Evolutionary conservation across 2,329 filamentous ascomycete species (phyloP).

Genomic region (Dryadomyces quercivorus): DNA sequence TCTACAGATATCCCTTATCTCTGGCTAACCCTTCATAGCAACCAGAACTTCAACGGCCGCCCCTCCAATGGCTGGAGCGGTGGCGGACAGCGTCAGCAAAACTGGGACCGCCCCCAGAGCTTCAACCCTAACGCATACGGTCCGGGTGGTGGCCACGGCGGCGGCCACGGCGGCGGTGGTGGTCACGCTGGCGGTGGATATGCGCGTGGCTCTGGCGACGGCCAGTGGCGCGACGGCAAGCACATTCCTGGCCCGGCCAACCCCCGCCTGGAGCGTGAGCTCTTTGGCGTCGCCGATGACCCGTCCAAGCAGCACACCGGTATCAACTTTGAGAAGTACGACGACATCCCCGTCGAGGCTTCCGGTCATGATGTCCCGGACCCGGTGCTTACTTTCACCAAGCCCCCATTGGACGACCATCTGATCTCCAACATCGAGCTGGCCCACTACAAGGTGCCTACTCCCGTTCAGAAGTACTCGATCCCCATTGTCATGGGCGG

Average conservation of each 20-base stretch:
- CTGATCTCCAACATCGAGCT: slow-evolving; percentile 86
- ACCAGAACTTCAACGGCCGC: slow-evolving; percentile 33
- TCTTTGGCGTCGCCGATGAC: slow-evolving; percentile 85
- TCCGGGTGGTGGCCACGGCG: slow-evolving; percentile 22
- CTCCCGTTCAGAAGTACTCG: slow-evolving; percentile 97
- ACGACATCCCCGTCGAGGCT: slow-evolving; percentile 97
- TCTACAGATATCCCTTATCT: too few relatives aligned
- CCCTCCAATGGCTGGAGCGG: slow-evolving; percentile 14
- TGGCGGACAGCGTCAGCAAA: slow-evolving; percentile 3
- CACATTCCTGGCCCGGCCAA: slow-evolving; percentile 85
- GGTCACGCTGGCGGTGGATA: slow-evolving; percentile 29
- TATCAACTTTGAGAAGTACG: slow-evolving; percentile 99
- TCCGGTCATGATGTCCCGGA: slow-evolving; percentile 90
- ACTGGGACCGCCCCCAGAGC: slow-evolving; percentile 19
- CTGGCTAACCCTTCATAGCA: slow-evolving; percentile 20
- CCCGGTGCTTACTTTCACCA: slow-evolving; percentile 79
- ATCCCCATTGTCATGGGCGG: slow-evolving; percentile 98
- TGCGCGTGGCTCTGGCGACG: slow-evolving; percentile 79
- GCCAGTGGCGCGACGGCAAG: slow-evolving; percentile 94
- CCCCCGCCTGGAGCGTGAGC: slow-evolving; percentile 82
- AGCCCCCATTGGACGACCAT: slow-evolving; percentile 91
- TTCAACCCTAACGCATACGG: slow-evolving; percentile 55
- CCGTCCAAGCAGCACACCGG: slow-evolving; percentile 91
- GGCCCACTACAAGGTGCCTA: slow-evolving; percentile 88
- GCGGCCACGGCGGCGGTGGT: slow-evolving; percentile 17